These are phyloP conservation scores for Sarocladiaceae sp. DNA, from an alignment of 2,329 filamentous ascomycete genomes.

Conservation along the genomic window DNA sequence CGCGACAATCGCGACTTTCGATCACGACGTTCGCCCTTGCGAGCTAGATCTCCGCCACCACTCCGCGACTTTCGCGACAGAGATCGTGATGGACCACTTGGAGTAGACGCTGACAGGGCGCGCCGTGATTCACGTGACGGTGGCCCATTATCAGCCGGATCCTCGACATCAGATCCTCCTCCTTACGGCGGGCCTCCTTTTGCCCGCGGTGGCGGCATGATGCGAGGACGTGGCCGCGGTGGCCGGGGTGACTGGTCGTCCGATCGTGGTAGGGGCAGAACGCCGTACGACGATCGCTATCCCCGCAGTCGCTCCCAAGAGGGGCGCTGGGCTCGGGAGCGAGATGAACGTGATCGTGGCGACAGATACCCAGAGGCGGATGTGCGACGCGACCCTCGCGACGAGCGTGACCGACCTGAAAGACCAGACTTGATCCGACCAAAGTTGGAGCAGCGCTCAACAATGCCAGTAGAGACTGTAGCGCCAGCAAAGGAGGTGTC, in stretches of 20 bases:
- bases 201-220: constrained; percentile 49
- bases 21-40: constrained; percentile 53
- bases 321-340: constrained; percentile 51
- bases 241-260: constrained; percentile 35
- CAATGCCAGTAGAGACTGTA: constrained; percentile 37
- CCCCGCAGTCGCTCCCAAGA: constrained; percentile 61
- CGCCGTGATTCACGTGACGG: constrained; percentile 65
- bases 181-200: constrained; percentile 38
- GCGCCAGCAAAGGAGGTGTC: constrained; percentile 45
- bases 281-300: constrained; percentile 58
- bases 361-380: constrained; percentile 37
- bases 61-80: constrained; percentile 59
- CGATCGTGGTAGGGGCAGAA: constrained; percentile 48
- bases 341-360: constrained; percentile 46
- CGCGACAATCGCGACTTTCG: constrained; percentile 25
- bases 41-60: constrained; percentile 56
- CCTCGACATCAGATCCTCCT: constrained; percentile 55
- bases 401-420: constrained; percentile 40
- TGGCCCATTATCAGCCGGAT: constrained; percentile 62
- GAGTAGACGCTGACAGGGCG: constrained; percentile 60
- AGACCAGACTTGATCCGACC: constrained; percentile 42
- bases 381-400: constrained; percentile 36
- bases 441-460: constrained; percentile 35
- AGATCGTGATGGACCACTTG: constrained; percentile 50
- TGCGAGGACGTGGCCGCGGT: constrained; percentile 44